phyloP scores from a whole-genome alignment of 371 early-diverging fungal genomes.

The Dinochytrium kinnereticum region DNA sequence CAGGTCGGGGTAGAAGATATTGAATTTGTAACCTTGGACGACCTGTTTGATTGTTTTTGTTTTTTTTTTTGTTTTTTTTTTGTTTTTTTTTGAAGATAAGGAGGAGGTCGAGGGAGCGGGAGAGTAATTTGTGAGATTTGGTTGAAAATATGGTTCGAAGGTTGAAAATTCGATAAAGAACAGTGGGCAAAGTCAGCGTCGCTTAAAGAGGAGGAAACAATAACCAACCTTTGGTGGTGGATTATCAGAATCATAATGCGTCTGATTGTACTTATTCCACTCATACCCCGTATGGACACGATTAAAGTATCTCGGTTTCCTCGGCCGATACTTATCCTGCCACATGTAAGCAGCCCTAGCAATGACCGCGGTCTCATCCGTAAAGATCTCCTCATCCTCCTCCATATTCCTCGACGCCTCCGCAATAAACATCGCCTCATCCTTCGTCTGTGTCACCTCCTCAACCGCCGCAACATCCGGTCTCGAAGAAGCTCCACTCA shows the following conservation, averaged over 20 bases:
- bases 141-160: no score
- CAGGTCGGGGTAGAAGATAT: slow-evolving; percentile 96
- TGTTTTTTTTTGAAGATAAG: no score
- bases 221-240: slow-evolving; percentile 85
- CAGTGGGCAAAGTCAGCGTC: not conserved
- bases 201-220: not conserved
- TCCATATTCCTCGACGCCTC: slow-evolving; percentile 79
- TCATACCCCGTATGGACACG: slow-evolving; percentile 95
- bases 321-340: slow-evolving; percentile 88
- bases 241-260: slow-evolving; percentile 95
- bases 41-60: no score
- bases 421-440: slow-evolving; percentile 35
- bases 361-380: slow-evolving; percentile 74
- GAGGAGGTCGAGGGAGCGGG: no score
- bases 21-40: slow-evolving; percentile 95
- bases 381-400: slow-evolving; percentile 80
- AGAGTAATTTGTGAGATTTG: no score
- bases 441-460: not conserved
- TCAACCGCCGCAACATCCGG: not conserved
- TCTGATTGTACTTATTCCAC: slow-evolving; percentile 99
- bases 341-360: slow-evolving; percentile 58
- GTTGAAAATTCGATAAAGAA: no score
- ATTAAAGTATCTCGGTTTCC: slow-evolving; percentile 94
- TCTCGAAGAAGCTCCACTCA: not conserved
- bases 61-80: no score